Percentiles rank a stretch among this genome's conserved stretches.
phyloP scores from a whole-genome alignment of 805 yeast species.

The Ogataea wickerhamii region DNA sequence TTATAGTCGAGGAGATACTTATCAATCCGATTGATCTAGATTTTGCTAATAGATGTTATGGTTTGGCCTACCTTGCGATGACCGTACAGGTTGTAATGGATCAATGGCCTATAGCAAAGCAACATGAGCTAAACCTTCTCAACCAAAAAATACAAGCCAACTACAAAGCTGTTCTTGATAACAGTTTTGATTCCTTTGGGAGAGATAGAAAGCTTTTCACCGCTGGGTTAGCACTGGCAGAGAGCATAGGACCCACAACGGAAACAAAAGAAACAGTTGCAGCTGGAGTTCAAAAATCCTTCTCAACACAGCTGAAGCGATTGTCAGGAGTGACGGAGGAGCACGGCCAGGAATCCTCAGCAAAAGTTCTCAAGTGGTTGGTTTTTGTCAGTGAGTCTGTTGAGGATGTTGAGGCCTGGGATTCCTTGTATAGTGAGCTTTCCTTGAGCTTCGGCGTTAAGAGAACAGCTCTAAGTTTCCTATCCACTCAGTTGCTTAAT shows the following conservation, averaged over 20 bases:
- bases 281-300: neutral
- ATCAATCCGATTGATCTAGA: conserved; percentile 16
- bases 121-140: conserved; percentile 11
- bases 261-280: conserved; percentile 10
- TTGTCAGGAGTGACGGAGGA: conserved; percentile 10
- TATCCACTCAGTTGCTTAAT: conserved; percentile 21
- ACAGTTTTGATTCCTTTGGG: conserved; percentile 17
- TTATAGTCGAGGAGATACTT: conserved; percentile 14
- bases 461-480: conserved; percentile 16
- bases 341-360: conserved; percentile 18
- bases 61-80: conserved; percentile 25
- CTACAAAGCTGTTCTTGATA: conserved; percentile 9
- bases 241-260: conserved; percentile 14
- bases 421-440: conserved; percentile 3
- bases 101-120: conserved; percentile 27
- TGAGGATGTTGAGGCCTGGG: conserved; percentile 4
- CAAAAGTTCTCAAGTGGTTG: conserved; percentile 15
- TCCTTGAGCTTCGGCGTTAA: conserved; percentile 7
- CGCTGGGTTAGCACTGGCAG: conserved; percentile 17
- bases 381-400: neutral
- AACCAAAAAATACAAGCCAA: conserved; percentile 15
- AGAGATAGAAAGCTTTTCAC: conserved; percentile 21
- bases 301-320: neutral
- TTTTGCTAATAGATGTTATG: conserved; percentile 20
- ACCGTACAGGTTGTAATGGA: conserved; percentile 19